phyloP scores from a whole-genome alignment of 73 alveolate genomes.

The Paramecium pentaurelia region DNA sequence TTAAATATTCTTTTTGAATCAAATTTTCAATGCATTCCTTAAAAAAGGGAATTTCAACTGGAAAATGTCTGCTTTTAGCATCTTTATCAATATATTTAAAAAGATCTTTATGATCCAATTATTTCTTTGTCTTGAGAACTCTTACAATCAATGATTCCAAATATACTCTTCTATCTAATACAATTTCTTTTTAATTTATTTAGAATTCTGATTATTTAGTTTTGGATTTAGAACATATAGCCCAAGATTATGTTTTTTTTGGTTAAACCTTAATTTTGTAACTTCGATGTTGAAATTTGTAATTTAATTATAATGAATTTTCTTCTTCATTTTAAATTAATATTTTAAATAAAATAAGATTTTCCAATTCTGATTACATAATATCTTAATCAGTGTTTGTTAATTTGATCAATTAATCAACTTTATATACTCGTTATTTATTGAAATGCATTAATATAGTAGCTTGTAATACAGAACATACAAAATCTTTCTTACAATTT shows the following conservation, averaged over 20 bases:
- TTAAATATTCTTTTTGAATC: slow-evolving; percentile 1
- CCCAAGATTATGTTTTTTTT: neutral
- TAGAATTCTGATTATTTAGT: neutral
- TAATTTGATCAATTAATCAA: neutral
- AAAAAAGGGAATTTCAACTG: neutral
- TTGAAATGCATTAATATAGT: neutral
- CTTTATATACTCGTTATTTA: neutral
- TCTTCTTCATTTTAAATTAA: neutral
- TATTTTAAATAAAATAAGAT: neutral
- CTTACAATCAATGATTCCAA: neutral
- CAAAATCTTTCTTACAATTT: neutral
- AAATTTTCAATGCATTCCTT: slow-evolving; percentile 1
- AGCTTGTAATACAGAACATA: slow-evolving; percentile 10
- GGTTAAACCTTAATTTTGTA: neutral
- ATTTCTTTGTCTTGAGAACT: neutral
- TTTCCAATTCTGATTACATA: neutral
- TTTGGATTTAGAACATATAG: neutral
- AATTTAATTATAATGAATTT: neutral
- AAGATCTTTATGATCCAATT: neutral
- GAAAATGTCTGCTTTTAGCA: neutral
- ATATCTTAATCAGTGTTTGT: neutral
- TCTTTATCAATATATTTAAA: neutral
- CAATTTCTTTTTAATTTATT: neutral
- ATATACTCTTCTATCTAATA: slow-evolving; percentile 12
- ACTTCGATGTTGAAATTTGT: neutral